Base-by-base conservation (phyloP, 2,329 filamentous ascomycete genomes). In the Tolypocladium sp. region DNA sequence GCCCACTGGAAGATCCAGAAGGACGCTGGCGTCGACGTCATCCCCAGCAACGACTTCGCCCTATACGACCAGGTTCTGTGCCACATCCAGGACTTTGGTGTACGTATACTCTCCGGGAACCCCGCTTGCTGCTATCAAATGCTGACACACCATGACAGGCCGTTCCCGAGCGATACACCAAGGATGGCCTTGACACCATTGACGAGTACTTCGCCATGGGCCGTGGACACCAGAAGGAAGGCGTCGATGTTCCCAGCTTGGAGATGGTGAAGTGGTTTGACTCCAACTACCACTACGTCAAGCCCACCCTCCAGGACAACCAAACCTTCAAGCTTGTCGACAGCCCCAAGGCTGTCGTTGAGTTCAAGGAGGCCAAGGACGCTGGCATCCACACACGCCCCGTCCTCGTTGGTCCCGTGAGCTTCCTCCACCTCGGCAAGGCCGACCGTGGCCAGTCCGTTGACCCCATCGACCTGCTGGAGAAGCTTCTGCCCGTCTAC, bases 201-300 rank as follows among this genome's bases (percentile, higher is more conserved):
- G 94, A 99, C 81, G 88, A 96, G 82, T 97, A 97, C 88, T 99
- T 99, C 74, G 94, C 94, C 79, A 96, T 99, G 91, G 94, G 94
- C 73, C 91, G 94, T 88, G 94, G 94, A 74, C 92, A 95, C 81
- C 94, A 99, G 82, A 95, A 91, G 87, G 86, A 87, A 73, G 86
- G 90, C 77, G 84, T 97, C 69, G 94, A 99, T 78, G 94, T 97
- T 67, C 91, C 93, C 69, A 85, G 84, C 73, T 82, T 96, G 79
- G 94, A 99, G 85, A 99, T 99, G 94, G 94, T 99, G 71, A 99
- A 99, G 85, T 99, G 94, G 94, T 99, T 99, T 76, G 94, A 99
- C 85, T 96, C 92, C 67, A 99, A 99, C 89, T 99, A 99, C 88
- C 94, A 97, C 86, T 99, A 99, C 79, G 94, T 97, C 81, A 97